phyloP scores from a whole-genome alignment of 352 stramenopile genomes.

The Globisporangium parvum region DNA sequence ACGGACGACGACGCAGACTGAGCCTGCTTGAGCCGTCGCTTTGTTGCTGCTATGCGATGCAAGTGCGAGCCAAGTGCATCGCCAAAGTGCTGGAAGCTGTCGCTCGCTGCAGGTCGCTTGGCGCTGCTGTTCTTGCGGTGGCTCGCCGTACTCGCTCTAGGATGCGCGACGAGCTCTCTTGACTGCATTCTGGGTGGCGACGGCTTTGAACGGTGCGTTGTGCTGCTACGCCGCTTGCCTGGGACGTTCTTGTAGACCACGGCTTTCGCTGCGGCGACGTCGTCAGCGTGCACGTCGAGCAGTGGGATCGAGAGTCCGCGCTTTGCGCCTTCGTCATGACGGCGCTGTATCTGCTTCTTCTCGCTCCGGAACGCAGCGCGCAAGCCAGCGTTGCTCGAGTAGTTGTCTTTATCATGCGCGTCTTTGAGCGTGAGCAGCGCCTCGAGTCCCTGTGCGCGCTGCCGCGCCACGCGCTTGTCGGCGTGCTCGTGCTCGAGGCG shows the following conservation, averaged over 20 bases:
- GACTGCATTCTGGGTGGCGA: too few relatives aligned
- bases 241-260: conserved; percentile 52
- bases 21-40: conserved; percentile 7
- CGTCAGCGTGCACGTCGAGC: conserved; percentile 44
- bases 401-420: conserved; percentile 62
- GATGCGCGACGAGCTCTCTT: too few relatives aligned
- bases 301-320: conserved; percentile 57
- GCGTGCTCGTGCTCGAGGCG: conserved; percentile 73
- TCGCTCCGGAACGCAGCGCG: conserved; percentile 45
- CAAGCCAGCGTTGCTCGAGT: conserved; percentile 52
- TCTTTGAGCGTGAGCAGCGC: conserved; percentile 57
- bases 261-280: conserved; percentile 49
- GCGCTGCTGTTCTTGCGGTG: conserved; percentile 4
- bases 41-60: conserved; percentile 38
- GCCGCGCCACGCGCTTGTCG: conserved; percentile 43
- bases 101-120: conserved; percentile 1
- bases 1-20: background rate
- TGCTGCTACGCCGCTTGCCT: conserved; percentile 17
- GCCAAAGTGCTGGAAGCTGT: conserved; percentile 60
- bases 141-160: too few relatives aligned
- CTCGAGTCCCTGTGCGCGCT: conserved; percentile 41
- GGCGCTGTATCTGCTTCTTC: conserved; percentile 44
- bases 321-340: conserved; percentile 28
- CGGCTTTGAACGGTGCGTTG: too few relatives aligned
- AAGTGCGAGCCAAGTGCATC: conserved; percentile 44